A percentile compares a stretch with the other conserved stretches of the same genome.
Conservation (phyloP, 495 filamentous ascomycete species). For the Aspergillus haitiensis region DNA sequence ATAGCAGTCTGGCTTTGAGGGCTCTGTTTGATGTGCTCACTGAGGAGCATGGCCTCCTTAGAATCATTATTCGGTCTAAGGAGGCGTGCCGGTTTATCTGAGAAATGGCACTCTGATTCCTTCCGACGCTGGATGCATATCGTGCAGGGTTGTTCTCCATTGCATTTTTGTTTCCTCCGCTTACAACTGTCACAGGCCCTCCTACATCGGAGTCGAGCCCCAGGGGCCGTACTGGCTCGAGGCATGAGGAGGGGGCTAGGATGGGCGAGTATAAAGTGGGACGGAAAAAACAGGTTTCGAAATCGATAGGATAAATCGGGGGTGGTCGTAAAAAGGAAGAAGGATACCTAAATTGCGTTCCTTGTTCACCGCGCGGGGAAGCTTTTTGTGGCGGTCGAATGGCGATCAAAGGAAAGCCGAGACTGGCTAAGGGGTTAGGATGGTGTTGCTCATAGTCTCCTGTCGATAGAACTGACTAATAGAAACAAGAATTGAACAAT, state of each 20-base stretch:
- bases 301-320: not conserved
- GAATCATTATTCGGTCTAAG: conserved; percentile 35
- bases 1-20: conserved; percentile 44
- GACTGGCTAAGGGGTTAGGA: conserved; percentile 2
- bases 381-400: not conserved
- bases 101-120: conserved; percentile 47
- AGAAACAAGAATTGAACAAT: not conserved
- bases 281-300: not conserved
- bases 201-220: conserved; percentile 42
- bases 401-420: conserved; percentile 7
- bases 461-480: not conserved
- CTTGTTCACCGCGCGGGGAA: conserved; percentile 14
- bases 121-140: conserved; percentile 63
- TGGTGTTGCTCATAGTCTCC: conserved; percentile 4
- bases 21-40: conserved; percentile 36
- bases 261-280: not conserved
- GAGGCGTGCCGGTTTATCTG: conserved; percentile 42
- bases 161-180: conserved; percentile 78
- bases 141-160: conserved; percentile 67
- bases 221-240: conserved; percentile 36
- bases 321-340: not conserved
- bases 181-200: conserved; percentile 76
- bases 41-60: conserved; percentile 44
- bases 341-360: not conserved
- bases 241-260: conserved; percentile 30